phyloP scores from a whole-genome alignment of 352 stramenopile genomes.

The Pseudoperonospora humuli region DNA sequence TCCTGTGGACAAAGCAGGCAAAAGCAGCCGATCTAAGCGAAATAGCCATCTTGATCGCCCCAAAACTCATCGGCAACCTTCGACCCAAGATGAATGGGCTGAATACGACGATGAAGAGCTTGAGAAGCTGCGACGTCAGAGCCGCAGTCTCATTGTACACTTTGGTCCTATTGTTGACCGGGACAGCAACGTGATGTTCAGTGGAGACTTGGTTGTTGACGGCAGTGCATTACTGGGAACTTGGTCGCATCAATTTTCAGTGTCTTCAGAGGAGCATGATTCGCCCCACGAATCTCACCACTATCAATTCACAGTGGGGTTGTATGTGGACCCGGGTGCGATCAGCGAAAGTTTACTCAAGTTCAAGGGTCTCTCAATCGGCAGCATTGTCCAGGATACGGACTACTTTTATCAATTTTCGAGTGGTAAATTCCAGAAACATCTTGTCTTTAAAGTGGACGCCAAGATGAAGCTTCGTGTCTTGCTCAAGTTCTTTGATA shows the following conservation, averaged over 20 bases:
- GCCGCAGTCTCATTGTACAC: conserved; percentile 45
- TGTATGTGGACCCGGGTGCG: conserved; percentile 60
- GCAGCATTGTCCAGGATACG: conserved; percentile 66
- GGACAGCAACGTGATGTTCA: conserved; percentile 55
- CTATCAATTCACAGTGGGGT: conserved; percentile 44
- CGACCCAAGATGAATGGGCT: conserved; percentile 51
- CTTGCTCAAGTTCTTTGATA: conserved; percentile 52
- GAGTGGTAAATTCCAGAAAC: conserved; percentile 51
- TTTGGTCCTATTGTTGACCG: conserved; percentile 65
- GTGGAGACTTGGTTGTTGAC: conserved; percentile 45
- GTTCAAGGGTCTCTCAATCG: conserved; percentile 74
- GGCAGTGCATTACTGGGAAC: conserved; percentile 55
- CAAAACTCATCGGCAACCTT: conserved; percentile 19
- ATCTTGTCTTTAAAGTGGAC: conserved; percentile 62
- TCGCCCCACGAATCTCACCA: conserved; percentile 26
- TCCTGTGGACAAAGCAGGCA: conserved; percentile 11
- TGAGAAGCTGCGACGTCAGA: conserved; percentile 53
- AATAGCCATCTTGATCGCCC: conserved; percentile 4
- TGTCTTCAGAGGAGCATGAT: conserved; percentile 29
- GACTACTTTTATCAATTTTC: conserved; percentile 71
- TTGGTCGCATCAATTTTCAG: conserved; percentile 53
- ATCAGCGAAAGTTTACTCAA: conserved; percentile 62
- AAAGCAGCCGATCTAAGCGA: conserved; percentile 8
- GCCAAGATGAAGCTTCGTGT: conserved; percentile 32
- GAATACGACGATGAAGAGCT: conserved; percentile 60